These are phyloP conservation scores for Trypanosomatidae sp. DNA, from an alignment of 208 protist species.

Conservation along the genomic window DNA sequence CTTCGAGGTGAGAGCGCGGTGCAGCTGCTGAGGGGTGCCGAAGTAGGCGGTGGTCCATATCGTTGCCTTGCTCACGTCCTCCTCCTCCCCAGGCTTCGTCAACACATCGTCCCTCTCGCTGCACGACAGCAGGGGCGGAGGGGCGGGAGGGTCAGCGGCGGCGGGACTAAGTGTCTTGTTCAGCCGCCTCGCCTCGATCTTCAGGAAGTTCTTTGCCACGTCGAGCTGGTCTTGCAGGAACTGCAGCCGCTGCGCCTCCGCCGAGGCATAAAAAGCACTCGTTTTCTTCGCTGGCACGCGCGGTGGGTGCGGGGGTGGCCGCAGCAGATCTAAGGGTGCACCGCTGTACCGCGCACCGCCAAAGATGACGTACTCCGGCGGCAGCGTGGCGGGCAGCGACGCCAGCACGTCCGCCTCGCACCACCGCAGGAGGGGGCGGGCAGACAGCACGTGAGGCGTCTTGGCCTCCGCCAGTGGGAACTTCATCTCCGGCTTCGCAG, in stretches of 20 bases:
- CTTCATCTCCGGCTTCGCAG: conserved; percentile 14
- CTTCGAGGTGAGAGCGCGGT: conserved; percentile 39
- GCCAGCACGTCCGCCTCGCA: conserved; percentile 23
- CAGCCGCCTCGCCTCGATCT: conserved; percentile 32
- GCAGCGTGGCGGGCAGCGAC: conserved; percentile 41
- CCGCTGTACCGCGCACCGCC: conserved; percentile 76
- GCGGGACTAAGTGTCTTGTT: not conserved
- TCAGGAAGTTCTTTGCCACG: conserved; percentile 64
- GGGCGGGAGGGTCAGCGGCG: not conserved
- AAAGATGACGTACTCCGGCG: conserved; percentile 74
- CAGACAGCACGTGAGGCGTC: conserved; percentile 25
- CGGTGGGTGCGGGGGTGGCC: conserved; percentile 10
- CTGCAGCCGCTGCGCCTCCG: conserved; percentile 37
- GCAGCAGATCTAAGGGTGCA: conserved; percentile 14
- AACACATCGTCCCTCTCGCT: not conserved
- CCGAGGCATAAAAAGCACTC: not conserved
- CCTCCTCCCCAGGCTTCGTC: conserved; percentile 9
- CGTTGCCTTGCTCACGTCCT: conserved; percentile 42
- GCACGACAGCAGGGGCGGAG: no score
- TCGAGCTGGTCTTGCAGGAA: conserved; percentile 73
- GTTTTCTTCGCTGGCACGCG: not conserved
- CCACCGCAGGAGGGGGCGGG: conserved; percentile 21
- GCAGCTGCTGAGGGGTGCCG: conserved; percentile 50
- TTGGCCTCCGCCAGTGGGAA: conserved; percentile 26
- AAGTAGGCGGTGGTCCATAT: conserved; percentile 80